A percentile compares a stretch with the other conserved stretches of the same genome.
These are phyloP conservation scores for Phytophthora pisi DNA, from an alignment of 352 stramenopile species.

Conservation along the genomic window DNA sequence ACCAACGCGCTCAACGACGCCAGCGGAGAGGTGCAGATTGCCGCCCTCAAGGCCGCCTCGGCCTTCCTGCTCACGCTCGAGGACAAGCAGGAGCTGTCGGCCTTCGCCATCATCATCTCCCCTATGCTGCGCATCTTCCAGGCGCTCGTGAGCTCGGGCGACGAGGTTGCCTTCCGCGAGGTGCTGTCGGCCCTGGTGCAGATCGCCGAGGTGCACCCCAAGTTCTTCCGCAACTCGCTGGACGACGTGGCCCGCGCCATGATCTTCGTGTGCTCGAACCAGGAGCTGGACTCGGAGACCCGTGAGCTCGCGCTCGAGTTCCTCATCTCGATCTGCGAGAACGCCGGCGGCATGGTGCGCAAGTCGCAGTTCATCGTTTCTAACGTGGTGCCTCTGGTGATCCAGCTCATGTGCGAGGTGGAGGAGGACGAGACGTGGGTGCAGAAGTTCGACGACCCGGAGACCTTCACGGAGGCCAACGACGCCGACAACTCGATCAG, in stretches of 20 bases:
- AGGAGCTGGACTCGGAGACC: slow-evolving; percentile 71
- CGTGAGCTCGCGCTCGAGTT: slow-evolving; percentile 85
- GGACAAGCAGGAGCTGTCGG: slow-evolving; percentile 63
- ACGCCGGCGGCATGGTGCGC: slow-evolving; percentile 82
- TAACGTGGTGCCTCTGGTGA: slow-evolving; percentile 70
- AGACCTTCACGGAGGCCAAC: slow-evolving; percentile 71
- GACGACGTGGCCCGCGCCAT: slow-evolving; percentile 79
- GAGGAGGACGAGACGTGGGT: slow-evolving; percentile 78
- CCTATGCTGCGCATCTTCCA: slow-evolving; percentile 86
- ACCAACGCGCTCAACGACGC: slow-evolving; percentile 71
- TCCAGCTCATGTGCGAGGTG: slow-evolving; percentile 84
- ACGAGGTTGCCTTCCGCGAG: slow-evolving; percentile 75
- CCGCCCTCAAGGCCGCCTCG: slow-evolving; percentile 70
- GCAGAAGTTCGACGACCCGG: slow-evolving; percentile 79
- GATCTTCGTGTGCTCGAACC: slow-evolving; percentile 75
- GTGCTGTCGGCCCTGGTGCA: slow-evolving; percentile 76
- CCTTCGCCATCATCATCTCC: slow-evolving; percentile 72
- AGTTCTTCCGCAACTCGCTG: slow-evolving; percentile 79
- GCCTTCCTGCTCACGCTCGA: slow-evolving; percentile 83
- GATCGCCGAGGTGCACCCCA: slow-evolving; percentile 79
- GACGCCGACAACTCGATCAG: slow-evolving; percentile 72
- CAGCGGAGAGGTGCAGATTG: slow-evolving; percentile 68
- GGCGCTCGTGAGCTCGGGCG: slow-evolving; percentile 52
- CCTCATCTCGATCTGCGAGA: slow-evolving; percentile 79
- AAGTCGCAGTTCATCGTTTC: slow-evolving; percentile 73